phyloP scores from a whole-genome alignment of 2,329 filamentous ascomycete genomes.

The Cadophora sp. region DNA sequence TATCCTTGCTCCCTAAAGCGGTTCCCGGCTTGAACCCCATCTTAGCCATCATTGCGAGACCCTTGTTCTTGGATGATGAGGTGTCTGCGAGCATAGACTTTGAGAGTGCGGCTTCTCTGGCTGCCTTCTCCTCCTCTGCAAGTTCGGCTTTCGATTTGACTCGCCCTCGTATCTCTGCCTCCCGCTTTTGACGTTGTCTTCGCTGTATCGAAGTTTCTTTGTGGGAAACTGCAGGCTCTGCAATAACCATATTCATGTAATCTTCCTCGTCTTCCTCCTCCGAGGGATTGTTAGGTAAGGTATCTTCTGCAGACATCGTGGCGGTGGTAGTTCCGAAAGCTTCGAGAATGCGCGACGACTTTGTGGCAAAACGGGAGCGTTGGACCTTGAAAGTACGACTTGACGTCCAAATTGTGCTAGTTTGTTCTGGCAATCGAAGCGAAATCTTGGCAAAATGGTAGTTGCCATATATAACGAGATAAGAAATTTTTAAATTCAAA shows the following conservation, averaged over 20 bases:
- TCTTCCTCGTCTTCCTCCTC: constrained; percentile 81
- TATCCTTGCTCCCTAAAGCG: constrained; percentile 70
- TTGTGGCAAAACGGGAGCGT: not conserved
- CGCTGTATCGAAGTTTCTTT: constrained; percentile 70
- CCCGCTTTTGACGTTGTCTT: constrained; percentile 50
- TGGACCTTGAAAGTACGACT: not conserved
- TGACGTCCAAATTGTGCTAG: not conserved
- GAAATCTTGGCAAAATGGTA: constrained; percentile 2
- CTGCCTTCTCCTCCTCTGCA: constrained; percentile 73
- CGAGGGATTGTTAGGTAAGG: constrained; percentile 19
- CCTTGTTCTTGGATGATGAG: constrained; percentile 73
- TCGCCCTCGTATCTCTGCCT: constrained; percentile 71
- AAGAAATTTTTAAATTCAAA: constrained; percentile 38
- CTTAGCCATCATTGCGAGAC: constrained; percentile 94
- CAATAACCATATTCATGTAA: constrained; percentile 96
- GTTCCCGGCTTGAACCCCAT: constrained; percentile 86
- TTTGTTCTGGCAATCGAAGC: not conserved
- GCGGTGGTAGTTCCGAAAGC: not conserved
- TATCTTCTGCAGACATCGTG: constrained; percentile 34
- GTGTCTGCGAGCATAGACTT: constrained; percentile 71
- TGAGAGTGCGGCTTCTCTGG: constrained; percentile 77
- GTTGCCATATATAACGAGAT: constrained; percentile 24
- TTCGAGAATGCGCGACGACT: not conserved
- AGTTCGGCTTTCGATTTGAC: constrained; percentile 84
- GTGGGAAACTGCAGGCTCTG: constrained; percentile 60